phyloP scores from a whole-genome alignment of 225 moss, liverwort and hornwort genomes.

The Pseudoscleropodium purum region DNA sequence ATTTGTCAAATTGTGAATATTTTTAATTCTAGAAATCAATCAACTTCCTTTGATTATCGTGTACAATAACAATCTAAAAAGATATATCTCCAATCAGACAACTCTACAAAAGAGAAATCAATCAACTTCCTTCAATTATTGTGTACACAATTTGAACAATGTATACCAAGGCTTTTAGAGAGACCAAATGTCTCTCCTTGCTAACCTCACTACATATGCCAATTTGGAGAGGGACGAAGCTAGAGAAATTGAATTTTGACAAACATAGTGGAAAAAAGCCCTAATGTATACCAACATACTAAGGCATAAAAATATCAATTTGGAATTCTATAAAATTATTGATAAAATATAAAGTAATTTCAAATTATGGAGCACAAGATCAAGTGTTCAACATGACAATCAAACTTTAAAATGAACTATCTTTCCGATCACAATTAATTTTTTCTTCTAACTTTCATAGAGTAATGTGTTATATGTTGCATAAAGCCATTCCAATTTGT shows the following conservation, averaged over 20 bases:
- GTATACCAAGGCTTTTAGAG: neutral
- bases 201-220: neutral
- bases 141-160: neutral
- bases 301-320: neutral
- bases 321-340: no score
- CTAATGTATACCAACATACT: no score
- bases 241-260: no score
- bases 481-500: rapidly evolving
- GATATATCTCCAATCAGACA: no score
- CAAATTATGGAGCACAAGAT: neutral
- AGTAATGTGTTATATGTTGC: neutral
- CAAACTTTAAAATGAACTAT: neutral
- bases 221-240: rapidly evolving
- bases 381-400: neutral
- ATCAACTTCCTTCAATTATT: neutral
- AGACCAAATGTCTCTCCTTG: rapidly evolving
- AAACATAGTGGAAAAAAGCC: no score
- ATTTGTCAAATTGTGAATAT: no score
- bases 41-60: no score
- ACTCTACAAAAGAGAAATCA: no score
- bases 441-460: neutral
- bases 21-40: no score
- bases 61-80: no score
- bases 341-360: neutral
- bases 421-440: neutral